phyloP scores from a whole-genome alignment of 78 protist genomes.

The Polysphondylium violaceum region DNA sequence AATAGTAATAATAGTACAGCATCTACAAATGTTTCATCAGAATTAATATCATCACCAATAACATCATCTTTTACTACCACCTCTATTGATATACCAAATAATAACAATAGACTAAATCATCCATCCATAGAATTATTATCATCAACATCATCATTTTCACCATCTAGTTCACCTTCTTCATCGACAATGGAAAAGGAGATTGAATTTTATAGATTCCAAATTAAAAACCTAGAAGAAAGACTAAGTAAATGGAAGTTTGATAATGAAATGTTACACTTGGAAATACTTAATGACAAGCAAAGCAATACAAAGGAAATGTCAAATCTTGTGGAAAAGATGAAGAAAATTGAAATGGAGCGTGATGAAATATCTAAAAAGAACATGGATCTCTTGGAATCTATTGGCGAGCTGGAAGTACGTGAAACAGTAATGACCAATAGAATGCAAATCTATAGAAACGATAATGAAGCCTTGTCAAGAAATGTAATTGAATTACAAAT shows the following conservation, averaged over 20 bases:
- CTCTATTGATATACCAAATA: too few species aligned
- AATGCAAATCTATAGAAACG: neutral
- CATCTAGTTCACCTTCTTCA: neutral
- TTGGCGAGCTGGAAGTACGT: conserved; percentile 26
- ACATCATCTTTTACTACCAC: neutral
- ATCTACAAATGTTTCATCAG: neutral
- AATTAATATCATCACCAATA: neutral
- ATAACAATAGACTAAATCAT: neutral
- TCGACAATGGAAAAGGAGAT: conserved; percentile 34
- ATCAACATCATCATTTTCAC: neutral
- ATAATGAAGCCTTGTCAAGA: conserved; percentile 21
- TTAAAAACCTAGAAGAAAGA: conserved; percentile 37
- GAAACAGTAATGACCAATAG: neutral
- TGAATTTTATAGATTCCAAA: conserved; percentile 57
- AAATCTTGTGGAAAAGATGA: conserved; percentile 20
- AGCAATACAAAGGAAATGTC: conserved; percentile 26
- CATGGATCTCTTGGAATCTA: conserved; percentile 13
- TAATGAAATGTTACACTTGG: conserved; percentile 68
- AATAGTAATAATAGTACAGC: neutral
- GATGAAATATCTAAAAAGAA: conserved; percentile 23
- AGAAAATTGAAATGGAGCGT: conserved; percentile 46
- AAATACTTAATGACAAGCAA: conserved; percentile 54
- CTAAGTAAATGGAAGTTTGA: conserved; percentile 61
- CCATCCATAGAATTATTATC: neutral
- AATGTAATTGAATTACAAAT: conserved; percentile 11